Conservation (phyloP, 805 yeast species). For the Spathaspora hagerdaliae region DNA sequence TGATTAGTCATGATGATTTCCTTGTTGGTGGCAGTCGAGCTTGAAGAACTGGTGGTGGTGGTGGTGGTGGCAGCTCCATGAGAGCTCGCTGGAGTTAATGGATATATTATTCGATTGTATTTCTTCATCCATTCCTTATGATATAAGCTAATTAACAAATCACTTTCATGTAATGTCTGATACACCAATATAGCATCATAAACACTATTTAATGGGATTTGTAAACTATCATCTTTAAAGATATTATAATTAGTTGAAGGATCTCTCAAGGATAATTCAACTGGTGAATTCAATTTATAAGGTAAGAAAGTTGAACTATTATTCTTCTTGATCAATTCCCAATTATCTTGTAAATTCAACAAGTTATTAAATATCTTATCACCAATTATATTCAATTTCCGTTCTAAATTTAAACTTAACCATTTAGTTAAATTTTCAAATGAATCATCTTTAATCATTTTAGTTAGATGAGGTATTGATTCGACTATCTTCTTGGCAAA, state of each 20-base stretch:
- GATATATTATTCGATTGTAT: constrained; percentile 67
- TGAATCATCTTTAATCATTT: constrained; percentile 70
- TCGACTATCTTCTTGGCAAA: constrained; percentile 70
- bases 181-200: constrained; percentile 83
- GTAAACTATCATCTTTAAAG: constrained; percentile 35
- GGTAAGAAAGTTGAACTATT: constrained; percentile 37
- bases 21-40: constrained; percentile 7
- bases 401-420: constrained; percentile 57
- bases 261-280: constrained; percentile 73
- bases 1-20: constrained; percentile 6
- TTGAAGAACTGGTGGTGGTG: too few relatives aligned
- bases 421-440: constrained; percentile 62
- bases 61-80: too few relatives aligned
- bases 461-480: constrained; percentile 72
- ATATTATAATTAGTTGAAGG: constrained; percentile 47
- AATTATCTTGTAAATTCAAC: constrained; percentile 51
- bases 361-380: constrained; percentile 51
- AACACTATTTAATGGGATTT: constrained; percentile 62
- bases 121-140: constrained; percentile 69
- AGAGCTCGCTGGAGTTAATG: constrained; percentile 43
- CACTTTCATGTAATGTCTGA: constrained; percentile 63
- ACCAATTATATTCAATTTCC: constrained; percentile 58
- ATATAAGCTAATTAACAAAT: constrained; percentile 58
- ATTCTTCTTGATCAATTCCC: constrained; percentile 48
- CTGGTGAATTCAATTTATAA: constrained; percentile 79